These are phyloP conservation scores for bread wheat (Triticum aestivum) DNA, from an alignment of 176 grass and related monocot genomes.

Conservation along the genomic window IWGSC_CS_RefSeq_v2.1 NC_057798.1:52306831-52307330, in stretches of 20 bases:
- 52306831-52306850: conserved; percentile 81
- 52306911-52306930: conserved; percentile 79
- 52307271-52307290: conserved; percentile 64
- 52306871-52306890: conserved; percentile 52
- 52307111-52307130: conserved; percentile 61
- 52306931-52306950: conserved; percentile 81
- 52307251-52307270: conserved; percentile 34
- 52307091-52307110: conserved; percentile 54
- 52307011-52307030: conserved; percentile 68
- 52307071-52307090: conserved; percentile 71
- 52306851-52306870: conserved; percentile 62
- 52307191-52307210: conserved; percentile 70
- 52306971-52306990: conserved; percentile 76
- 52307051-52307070: conserved; percentile 53
- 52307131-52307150: conserved; percentile 61
- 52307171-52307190: conserved; percentile 24
- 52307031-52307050: conserved; percentile 66
- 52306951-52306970: conserved; percentile 75
- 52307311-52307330: conserved; percentile 65
- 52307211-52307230: conserved; percentile 72
- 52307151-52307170: conserved; percentile 49
- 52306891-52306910: conserved; percentile 79
- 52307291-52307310: conserved; percentile 60
- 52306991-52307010: conserved; percentile 71
- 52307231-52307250: conserved; percentile 59